Percentiles rank a stretch among this genome's conserved stretches.
Conservation (phyloP, 148 eudicot genomes). For the Pharnaceum exiguum region DNA sequence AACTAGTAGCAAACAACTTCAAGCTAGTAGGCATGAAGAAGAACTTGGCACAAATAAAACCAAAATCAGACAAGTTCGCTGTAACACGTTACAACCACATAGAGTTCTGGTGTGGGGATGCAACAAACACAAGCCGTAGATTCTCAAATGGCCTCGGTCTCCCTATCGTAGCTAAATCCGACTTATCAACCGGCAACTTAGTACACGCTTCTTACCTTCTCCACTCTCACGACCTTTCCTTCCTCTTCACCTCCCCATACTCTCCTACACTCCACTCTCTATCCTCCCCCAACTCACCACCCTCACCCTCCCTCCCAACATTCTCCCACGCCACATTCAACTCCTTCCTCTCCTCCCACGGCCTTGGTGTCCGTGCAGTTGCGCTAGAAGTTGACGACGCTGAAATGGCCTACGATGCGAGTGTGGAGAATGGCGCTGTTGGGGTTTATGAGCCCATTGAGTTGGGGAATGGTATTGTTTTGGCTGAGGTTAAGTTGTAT, state of each 20-base stretch:
- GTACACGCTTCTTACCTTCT: constrained; percentile 71
- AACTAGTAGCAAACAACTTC: no score
- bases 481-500: constrained; percentile 69
- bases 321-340: constrained; percentile 29
- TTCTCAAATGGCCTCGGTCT: constrained; percentile 88
- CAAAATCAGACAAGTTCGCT: constrained; percentile 54
- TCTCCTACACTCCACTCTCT: no score
- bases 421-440: constrained; percentile 59
- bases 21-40: constrained; percentile 54
- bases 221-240: constrained; percentile 48
- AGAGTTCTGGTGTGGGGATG: constrained; percentile 80
- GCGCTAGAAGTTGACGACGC: constrained; percentile 72
- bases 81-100: constrained; percentile 73
- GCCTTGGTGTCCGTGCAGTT: constrained; percentile 70
- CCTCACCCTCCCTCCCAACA: constrained; percentile 26
- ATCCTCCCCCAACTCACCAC: constrained; percentile 7
- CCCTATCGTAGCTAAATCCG: constrained; percentile 78
- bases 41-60: constrained; percentile 59
- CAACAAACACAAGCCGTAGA: constrained; percentile 65
- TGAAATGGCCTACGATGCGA: constrained; percentile 33
- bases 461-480: constrained; percentile 13
- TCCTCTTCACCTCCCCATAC: constrained; percentile 86
- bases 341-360: constrained; percentile 54
- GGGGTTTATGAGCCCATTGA: constrained; percentile 33
- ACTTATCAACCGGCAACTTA: constrained; percentile 81